Base-by-base conservation (phyloP, 306 rosid genomes). In the Begonia fuchsioides region DNA sequence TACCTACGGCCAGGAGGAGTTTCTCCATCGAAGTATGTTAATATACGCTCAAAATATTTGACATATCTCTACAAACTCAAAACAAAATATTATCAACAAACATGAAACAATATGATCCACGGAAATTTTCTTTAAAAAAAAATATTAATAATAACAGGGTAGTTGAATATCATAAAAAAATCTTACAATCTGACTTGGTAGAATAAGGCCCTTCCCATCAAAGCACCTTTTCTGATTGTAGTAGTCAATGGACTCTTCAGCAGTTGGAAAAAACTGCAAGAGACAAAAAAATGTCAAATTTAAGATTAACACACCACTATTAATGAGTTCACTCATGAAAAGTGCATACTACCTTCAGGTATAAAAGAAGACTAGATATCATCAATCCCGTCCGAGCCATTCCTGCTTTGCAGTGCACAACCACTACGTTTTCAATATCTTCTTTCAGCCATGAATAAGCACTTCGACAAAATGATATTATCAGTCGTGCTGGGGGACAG, bases 351-450 rank as follows among this genome's bases (percentile, higher is more conserved):
- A 82, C 98, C 96, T 85, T 82, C 56, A 92, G 66, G 76, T 75
- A 92, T 32, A 92, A 62, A 56, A 92, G 81, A 75, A 92, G 93
- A 73, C 98, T 92, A 60, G 94, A 85, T 62, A 92, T 92, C 96
- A 85, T 92, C 83, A 92, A 70, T 47, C 98, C 98, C 15, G 98
- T 92, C 73, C 98, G 69, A 1, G 96, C 96, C 96, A 85, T 92
- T 67, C 98, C 98, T 26, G 96, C 94, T 75, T 92, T 92, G 65
- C 98, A 92, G 67, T 92, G 96, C 76, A 92, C 98, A 55, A 82
- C 98, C 68, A 92, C 96, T 32, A 92, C 93, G 70, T 92, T 92
- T 75, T 92, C 96, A 48, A 92, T 79, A 66, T 85, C 98, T 68
- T 85, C 69, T 72, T 85, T 92, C 83, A 92, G 72, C 98, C 98